Base-by-base conservation (phyloP, 768 basidiomycete species). In the Boletus rex-veris region DNA sequence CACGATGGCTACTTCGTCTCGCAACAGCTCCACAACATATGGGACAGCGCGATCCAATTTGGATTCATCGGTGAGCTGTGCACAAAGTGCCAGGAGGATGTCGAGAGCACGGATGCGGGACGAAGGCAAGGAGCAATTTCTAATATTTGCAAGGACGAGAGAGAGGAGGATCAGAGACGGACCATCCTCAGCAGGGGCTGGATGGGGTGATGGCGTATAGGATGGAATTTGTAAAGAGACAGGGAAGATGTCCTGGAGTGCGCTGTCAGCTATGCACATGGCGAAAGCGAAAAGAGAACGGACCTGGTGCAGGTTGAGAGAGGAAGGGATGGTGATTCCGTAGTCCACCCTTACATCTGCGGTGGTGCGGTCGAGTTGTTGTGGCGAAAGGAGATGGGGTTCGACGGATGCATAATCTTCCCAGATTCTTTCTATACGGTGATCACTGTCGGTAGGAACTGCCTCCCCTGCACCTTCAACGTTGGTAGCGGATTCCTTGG, bases 1-100 rank as follows among this genome's bases (percentile, higher is more conserved):
- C 3, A 99, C 95, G 8, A 83, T 71, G 0, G 92, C 83, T 2
- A 83, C 80, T 18, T 95, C 94, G 62, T 99, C 95, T 55, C 88
- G 85, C 18, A 97, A 70, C 5, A 98, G 75, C 37, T 94, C 91
- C 2, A 98, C 86, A 26, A 95, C 81, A 60, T 94, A 98, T 0
- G 97, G 97, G 3, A 96, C 78, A 75, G 97, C 83, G 2, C 95
- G 83, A 66, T 99, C 97, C 48, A 98, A 73, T 67, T 95, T 95
- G 4, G 94, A 92, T 69, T 98, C 97, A 64, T 98, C 97, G 0
- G 92, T 92, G 35, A 98, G 75, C 61, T 89, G 88, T 11, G 81
- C 79, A 8, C 83, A 80, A 15, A 98, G 75, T 1, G 90, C 90
- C 24, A 97, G 78, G 52, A 97, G 87, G 5, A 96, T 79, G 62